A percentile compares a stretch with the other conserved stretches of the same genome.
phyloP scores from a whole-genome alignment of 768 basidiomycete species.

The Pholiota microspora region DNA sequence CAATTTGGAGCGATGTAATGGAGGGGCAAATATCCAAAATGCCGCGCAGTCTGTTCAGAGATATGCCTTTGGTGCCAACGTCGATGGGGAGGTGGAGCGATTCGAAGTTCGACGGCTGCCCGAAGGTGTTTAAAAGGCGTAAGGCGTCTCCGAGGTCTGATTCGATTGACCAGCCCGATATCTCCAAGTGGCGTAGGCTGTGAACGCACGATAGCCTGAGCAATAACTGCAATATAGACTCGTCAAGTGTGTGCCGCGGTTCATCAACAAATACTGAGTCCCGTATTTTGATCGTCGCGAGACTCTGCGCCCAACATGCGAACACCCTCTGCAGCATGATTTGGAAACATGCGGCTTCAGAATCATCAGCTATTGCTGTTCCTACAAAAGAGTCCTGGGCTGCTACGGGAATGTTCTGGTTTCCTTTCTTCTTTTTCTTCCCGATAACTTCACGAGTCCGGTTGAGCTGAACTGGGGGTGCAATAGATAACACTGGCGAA shows the following conservation, averaged over 20 bases:
- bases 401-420: too few relatives aligned
- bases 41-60: not conserved
- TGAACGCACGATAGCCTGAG: not conserved
- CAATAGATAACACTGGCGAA: too few relatives aligned
- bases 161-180: not conserved
- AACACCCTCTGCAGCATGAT: not conserved
- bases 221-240: not conserved
- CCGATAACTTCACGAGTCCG: too few relatives aligned
- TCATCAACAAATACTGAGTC: too few relatives aligned
- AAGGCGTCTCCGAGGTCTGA: not conserved
- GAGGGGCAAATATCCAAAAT: not conserved
- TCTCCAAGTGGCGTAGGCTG: not conserved
- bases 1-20: not conserved
- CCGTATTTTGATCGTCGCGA: not conserved
- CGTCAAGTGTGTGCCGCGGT: too few relatives aligned
- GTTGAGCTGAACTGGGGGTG: too few relatives aligned
- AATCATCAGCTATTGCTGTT: too few relatives aligned
- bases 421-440: too few relatives aligned
- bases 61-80: not conserved
- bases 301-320: not conserved
- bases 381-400: too few relatives aligned
- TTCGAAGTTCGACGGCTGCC: conserved; percentile 1
- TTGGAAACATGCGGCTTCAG: not conserved
- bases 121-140: not conserved
- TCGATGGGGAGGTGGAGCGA: conserved; percentile 5